phyloP scores from a whole-genome alignment of 371 early-diverging fungal genomes.

The Mucor lusitanicus region DNA sequence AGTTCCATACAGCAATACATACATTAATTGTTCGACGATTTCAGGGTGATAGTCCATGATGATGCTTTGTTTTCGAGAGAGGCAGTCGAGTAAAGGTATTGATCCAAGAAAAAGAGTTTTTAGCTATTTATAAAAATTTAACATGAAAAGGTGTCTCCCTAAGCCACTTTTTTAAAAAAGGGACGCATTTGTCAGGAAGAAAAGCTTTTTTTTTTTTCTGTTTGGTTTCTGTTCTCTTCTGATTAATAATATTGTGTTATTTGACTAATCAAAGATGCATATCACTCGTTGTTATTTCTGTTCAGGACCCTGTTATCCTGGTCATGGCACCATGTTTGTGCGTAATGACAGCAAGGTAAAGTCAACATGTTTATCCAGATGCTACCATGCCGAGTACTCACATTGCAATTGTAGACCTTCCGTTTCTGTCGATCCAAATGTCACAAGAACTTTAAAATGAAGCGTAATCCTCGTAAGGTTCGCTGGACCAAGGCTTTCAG shows the following conservation, averaged over 20 bases:
- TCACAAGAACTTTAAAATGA: constrained; percentile 99
- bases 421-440: constrained; percentile 99
- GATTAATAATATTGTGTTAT: constrained; percentile 19
- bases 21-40: constrained; percentile 54
- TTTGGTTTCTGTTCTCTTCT: constrained; percentile 3
- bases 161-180: not conserved
- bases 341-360: constrained; percentile 95
- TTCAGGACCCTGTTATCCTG: constrained; percentile 97
- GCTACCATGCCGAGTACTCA: not conserved
- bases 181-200: constrained; percentile 3
- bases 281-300: constrained; percentile 99
- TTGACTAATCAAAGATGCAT: constrained; percentile 72
- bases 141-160: not conserved
- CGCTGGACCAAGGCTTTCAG: constrained; percentile 99
- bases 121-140: not conserved
- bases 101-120: not conserved
- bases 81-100: not conserved
- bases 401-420: constrained; percentile 66
- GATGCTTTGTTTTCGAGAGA: not conserved
- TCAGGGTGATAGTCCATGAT: constrained; percentile 54
- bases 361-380: not conserved
- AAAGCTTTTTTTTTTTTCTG: constrained; percentile 2
- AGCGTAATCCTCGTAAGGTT: constrained; percentile 99
- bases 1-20: constrained; percentile 11
- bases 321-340: constrained; percentile 99